A percentile compares a stretch with the other conserved stretches of the same genome.
Conservation (phyloP, 1,139 yeast species). For the Saccharomycopsis hybrid region DNA sequence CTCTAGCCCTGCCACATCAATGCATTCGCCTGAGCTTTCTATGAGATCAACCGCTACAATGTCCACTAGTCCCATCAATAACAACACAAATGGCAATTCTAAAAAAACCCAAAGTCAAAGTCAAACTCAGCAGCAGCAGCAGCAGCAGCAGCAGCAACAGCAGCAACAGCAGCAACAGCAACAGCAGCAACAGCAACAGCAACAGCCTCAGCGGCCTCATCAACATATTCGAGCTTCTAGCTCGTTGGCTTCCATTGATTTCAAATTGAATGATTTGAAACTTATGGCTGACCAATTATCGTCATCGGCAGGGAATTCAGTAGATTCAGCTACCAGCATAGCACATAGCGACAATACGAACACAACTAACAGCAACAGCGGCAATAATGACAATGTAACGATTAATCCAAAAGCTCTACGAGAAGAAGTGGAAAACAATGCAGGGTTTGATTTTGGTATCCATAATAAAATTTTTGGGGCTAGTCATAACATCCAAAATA, state of each 20-base stretch:
- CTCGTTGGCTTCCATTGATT: constrained; percentile 14
- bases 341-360: not conserved
- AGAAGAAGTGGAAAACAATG: not conserved
- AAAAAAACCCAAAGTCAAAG: not conserved
- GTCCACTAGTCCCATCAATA: too few relatives aligned
- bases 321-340: not conserved
- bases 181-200: not conserved
- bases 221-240: constrained; percentile 5
- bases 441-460: constrained; percentile 1
- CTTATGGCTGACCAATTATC: not conserved
- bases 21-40: too few relatives aligned
- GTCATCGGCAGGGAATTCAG: not conserved
- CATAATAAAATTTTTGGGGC: too few relatives aligned
- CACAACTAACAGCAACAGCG: not conserved
- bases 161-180: not conserved
- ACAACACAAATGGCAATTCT: not conserved
- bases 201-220: not conserved
- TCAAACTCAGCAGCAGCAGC: not conserved
- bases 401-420: too few relatives aligned
- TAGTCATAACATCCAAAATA: not conserved
- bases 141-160: not conserved
- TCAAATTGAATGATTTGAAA: constrained; percentile 6
- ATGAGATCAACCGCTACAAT: too few relatives aligned
- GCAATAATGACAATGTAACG: not conserved
- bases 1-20: too few relatives aligned